Evolutionary conservation across 495 filamentous ascomycete genomes (phyloP).

Genomic region (Astrocystis sublimbata): DNA sequence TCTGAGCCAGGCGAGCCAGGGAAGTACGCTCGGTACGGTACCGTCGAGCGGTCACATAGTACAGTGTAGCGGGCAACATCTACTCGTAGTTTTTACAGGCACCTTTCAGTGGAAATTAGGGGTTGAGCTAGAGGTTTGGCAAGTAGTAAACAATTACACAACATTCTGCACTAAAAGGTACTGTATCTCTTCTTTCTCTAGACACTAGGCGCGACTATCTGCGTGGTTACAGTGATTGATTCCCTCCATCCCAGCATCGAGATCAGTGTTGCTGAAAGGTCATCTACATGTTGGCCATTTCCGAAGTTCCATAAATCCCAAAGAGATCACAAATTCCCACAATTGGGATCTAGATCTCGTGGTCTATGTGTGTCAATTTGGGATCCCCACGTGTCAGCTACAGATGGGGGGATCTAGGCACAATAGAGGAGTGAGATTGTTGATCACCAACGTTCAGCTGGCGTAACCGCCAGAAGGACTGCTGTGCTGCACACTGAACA

Average conservation of each 20-base stretch:
- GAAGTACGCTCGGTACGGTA: too few species aligned
- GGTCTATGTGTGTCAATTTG: neutral
- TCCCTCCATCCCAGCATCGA: neutral
- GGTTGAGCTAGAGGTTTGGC: neutral
- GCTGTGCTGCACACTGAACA: neutral
- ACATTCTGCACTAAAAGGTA: too few species aligned
- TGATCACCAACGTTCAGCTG: neutral
- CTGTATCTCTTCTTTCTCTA: neutral
- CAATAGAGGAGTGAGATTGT: neutral
- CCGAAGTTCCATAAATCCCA: neutral
- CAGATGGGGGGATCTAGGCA: neutral
- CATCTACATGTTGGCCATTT: neutral
- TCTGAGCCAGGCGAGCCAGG: too few species aligned
- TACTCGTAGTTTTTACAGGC: too few species aligned
- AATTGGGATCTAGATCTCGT: conserved; percentile 7
- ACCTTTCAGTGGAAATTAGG: too few species aligned
- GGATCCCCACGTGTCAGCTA: neutral
- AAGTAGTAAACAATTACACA: neutral
- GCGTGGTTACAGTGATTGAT: neutral
- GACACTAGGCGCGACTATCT: neutral
- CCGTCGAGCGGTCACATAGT: too few species aligned
- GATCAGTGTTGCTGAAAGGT: neutral
- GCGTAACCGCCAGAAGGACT: neutral
- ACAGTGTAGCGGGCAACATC: too few species aligned
- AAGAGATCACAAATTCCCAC: neutral